Conservation (phyloP, 2,329 filamentous ascomycete genomes). For the Xylaria sp. region DNA sequence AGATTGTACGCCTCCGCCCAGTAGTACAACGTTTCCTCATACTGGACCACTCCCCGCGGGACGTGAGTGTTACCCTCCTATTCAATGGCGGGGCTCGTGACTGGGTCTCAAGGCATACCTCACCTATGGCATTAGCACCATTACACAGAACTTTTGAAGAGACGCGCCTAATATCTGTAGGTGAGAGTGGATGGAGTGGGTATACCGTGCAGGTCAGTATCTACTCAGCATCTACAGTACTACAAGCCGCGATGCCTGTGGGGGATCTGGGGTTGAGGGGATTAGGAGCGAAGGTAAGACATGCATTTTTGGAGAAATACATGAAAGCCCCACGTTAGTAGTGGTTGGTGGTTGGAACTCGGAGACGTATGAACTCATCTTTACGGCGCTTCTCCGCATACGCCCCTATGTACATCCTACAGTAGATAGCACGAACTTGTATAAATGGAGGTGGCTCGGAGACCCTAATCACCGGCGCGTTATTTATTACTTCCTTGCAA, state of each 20-base stretch:
- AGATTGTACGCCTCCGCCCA: background rate
- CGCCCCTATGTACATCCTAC: background rate
- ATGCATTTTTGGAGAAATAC: conserved; percentile 21
- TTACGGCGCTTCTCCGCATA: conserved; percentile 31
- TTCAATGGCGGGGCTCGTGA: conserved; percentile 30
- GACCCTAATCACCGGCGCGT: background rate
- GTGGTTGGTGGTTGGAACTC: background rate
- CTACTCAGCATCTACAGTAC: too few relatives aligned
- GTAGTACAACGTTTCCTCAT: conserved; percentile 6
- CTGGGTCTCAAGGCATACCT: conserved; percentile 30
- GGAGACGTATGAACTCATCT: conserved; percentile 29
- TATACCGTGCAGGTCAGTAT: conserved; percentile 17
- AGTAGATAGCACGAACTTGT: background rate
- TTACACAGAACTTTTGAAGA: background rate
- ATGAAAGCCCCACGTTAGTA: background rate
- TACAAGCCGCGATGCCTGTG: conserved; percentile 2
- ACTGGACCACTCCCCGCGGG: background rate
- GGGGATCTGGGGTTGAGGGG: conserved; percentile 20
- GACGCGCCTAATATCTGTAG: conserved; percentile 1
- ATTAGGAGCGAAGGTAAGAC: conserved; percentile 15
- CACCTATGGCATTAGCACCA: conserved; percentile 8
- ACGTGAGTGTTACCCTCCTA: conserved; percentile 24
- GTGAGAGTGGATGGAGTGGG: background rate
- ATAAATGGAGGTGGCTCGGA: background rate
- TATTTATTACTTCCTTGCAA: conserved; percentile 1